phyloP scores from a whole-genome alignment of 2,329 filamentous ascomycete genomes.

The Lecanosticta acicola region DNA sequence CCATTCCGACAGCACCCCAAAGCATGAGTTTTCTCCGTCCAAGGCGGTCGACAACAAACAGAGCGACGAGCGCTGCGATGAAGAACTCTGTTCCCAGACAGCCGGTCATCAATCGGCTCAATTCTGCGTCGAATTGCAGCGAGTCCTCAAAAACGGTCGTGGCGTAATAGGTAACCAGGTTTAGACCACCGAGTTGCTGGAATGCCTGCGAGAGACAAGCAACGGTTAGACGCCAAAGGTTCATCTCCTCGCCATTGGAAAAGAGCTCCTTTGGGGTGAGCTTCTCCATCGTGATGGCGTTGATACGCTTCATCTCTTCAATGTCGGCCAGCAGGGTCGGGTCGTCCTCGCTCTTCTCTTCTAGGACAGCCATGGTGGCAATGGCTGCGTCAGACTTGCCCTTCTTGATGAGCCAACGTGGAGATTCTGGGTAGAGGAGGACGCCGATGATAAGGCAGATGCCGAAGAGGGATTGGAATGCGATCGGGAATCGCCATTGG shows the following conservation, averaged over 20 bases:
- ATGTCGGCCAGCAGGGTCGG: slow-evolving; percentile 54
- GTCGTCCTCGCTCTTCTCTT: slow-evolving; percentile 45
- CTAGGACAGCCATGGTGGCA: slow-evolving; percentile 48
- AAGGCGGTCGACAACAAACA: slow-evolving; percentile 61
- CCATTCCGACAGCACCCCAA: slow-evolving; percentile 25
- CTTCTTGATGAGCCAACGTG: slow-evolving; percentile 49
- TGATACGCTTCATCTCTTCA: slow-evolving; percentile 12
- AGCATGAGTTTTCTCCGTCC: slow-evolving; percentile 42
- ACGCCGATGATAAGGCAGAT: slow-evolving; percentile 46
- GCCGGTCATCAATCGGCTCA: slow-evolving; percentile 21
- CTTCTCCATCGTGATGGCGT: slow-evolving; percentile 13
- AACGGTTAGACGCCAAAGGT: slow-evolving; percentile 41
- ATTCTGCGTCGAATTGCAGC: slow-evolving; percentile 37
- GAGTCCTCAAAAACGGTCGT: slow-evolving; percentile 49
- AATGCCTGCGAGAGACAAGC: slow-evolving; percentile 43
- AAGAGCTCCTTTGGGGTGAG: slow-evolving; percentile 24
- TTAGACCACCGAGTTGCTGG: slow-evolving; percentile 33
- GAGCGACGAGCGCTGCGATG: slow-evolving; percentile 35
- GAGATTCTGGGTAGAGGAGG: slow-evolving; percentile 51
- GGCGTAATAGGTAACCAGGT: slow-evolving; percentile 34
- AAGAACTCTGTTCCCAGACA: slow-evolving; percentile 25
- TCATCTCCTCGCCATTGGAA: slow-evolving; percentile 37
- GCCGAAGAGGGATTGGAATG: slow-evolving; percentile 53
- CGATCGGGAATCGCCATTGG: slow-evolving; percentile 51
- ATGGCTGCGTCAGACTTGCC: slow-evolving; percentile 43